A percentile compares a stretch with the other conserved stretches of the same genome.
phyloP scores from a whole-genome alignment of 164 flowering plant genomes.

The Umbilicus rupestris region DNA sequence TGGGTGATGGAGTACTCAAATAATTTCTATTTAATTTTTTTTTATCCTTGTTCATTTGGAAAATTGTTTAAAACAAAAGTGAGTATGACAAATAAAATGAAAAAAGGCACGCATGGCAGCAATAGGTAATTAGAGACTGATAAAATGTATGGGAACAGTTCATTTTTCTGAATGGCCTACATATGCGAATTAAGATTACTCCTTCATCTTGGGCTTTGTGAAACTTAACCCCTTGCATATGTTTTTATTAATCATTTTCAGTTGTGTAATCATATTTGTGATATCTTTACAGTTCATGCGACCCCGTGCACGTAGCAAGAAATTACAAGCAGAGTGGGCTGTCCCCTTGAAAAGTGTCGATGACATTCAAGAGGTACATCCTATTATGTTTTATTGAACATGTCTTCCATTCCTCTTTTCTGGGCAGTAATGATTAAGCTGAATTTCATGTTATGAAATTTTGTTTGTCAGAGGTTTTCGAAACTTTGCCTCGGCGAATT shows the following conservation, averaged over 20 bases:
- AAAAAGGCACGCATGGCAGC: too few relatives aligned
- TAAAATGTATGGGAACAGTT: too few relatives aligned
- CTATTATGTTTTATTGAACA: neutral
- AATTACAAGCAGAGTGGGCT: constrained; percentile 85
- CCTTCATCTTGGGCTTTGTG: neutral
- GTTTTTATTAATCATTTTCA: neutral
- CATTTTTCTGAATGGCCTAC: neutral
- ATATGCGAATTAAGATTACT: neutral
- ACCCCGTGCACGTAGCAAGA: constrained; percentile 86
- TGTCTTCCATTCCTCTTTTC: neutral
- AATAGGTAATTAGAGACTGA: too few relatives aligned
- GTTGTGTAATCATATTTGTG: neutral
- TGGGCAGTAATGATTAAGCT: neutral
- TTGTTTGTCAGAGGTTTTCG: constrained; percentile 47
- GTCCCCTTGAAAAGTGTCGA: constrained; percentile 59
- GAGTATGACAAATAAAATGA: neutral
- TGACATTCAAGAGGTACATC: constrained; percentile 65
- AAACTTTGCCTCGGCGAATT: constrained; percentile 68
- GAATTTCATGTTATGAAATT: neutral
- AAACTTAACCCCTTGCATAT: neutral
- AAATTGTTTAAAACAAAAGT: too few relatives aligned
- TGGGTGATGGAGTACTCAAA: too few relatives aligned
- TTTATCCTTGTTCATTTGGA: too few relatives aligned
- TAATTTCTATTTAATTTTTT: too few relatives aligned
- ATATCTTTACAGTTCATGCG: constrained; percentile 65